Evolutionary conservation across 2,329 filamentous ascomycete species (phyloP).

Genomic region (Fusarium lyarnte): DNA sequence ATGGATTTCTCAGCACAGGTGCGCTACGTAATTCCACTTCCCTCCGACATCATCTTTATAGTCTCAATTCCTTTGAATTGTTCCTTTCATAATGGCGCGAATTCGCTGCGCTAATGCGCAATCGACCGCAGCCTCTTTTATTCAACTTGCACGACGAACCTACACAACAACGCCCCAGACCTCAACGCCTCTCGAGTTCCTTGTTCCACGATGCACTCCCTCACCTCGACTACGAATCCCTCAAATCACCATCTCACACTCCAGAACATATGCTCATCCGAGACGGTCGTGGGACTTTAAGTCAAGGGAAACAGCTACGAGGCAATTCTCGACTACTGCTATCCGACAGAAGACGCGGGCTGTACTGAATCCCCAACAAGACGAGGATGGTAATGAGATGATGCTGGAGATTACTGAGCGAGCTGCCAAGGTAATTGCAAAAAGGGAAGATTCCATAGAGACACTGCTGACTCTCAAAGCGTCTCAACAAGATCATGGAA

Average conservation of each 20-base stretch:
- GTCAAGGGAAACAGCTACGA: conserved; percentile 9
- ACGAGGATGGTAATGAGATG: conserved; percentile 88
- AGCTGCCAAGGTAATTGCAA: conserved; percentile 73
- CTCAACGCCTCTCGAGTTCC: conserved; percentile 50
- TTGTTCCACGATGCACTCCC: conserved; percentile 49
- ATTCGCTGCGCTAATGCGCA: conserved; percentile 53
- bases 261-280: not conserved
- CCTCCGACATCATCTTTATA: conserved; percentile 12
- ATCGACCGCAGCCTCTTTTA: conserved; percentile 52
- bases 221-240: conserved; percentile 10
- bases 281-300: conserved; percentile 1
- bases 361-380: conserved; percentile 76
- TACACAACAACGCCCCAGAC: conserved; percentile 42
- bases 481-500: conserved; percentile 79
- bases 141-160: conserved; percentile 53
- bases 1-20: conserved; percentile 44
- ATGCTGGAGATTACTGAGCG: conserved; percentile 83
- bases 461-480: conserved; percentile 53
- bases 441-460: fast-evolving
- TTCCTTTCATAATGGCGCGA: conserved; percentile 44
- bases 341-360: conserved; percentile 56
- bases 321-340: conserved; percentile 52
- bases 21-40: conserved; percentile 28
- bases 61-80: conserved; percentile 1
- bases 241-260: not conserved